Evolutionary conservation across 371 early-diverging fungal genomes (phyloP).

Genomic region (Dipsacomyces acuminosporus): DNA sequence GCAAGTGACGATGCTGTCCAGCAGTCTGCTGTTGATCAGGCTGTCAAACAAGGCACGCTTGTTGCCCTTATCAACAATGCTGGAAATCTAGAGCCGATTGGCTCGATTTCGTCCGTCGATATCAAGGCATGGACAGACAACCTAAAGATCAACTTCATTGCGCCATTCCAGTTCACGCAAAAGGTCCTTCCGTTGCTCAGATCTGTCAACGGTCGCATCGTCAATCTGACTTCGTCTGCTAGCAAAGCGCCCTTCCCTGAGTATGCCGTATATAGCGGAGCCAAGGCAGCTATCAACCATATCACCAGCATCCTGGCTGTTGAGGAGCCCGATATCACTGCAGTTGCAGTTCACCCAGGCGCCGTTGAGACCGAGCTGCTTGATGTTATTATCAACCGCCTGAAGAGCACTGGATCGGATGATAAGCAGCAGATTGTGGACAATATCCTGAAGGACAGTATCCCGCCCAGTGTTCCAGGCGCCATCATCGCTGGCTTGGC

Average conservation of each 20-base stretch:
- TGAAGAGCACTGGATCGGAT: constrained; percentile 35
- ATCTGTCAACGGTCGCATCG: constrained; percentile 52
- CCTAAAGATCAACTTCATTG: constrained; percentile 71
- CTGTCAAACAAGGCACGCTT: constrained; percentile 32
- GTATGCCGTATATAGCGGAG: constrained; percentile 68
- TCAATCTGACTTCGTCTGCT: constrained; percentile 60
- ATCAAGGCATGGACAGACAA: not conserved
- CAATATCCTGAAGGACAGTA: not conserved
- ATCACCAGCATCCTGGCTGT: constrained; percentile 53
- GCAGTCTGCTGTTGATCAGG: constrained; percentile 48
- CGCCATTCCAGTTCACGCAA: constrained; percentile 57
- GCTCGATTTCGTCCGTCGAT: not conserved
- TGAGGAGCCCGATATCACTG: constrained; percentile 62
- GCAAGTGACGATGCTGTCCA: constrained; percentile 49
- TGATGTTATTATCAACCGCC: no score
- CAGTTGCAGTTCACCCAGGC: constrained; percentile 71
- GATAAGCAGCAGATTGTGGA: not conserved
- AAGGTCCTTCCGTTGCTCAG: constrained; percentile 58
- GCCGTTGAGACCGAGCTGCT: constrained; percentile 78
- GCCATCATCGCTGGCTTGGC: not conserved
- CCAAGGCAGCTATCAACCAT: constrained; percentile 77
- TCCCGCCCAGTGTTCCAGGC: not conserved
- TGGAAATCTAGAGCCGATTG: not conserved
- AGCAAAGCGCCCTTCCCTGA: constrained; percentile 54
- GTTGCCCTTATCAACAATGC: not conserved